Evolutionary conservation across 2,329 filamentous ascomycete species (phyloP), one percentile per base, ranked within the genome.

Genomic region (Botrytis tulipae): DNA sequence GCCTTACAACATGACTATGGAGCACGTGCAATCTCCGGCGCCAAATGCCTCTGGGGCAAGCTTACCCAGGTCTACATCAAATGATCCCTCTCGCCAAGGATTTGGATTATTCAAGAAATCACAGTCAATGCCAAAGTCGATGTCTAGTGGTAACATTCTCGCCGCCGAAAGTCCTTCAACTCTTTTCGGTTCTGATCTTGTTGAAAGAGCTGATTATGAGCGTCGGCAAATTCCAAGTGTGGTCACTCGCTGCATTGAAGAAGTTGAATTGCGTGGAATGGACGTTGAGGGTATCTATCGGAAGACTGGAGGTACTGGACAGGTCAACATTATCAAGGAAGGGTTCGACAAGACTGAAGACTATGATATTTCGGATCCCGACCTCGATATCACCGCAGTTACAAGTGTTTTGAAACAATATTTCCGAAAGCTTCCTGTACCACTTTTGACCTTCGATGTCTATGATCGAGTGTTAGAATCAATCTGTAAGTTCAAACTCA

Each of bases 321-420:
- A 97, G 82, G 92, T 97, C 81, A 97, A 97, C 82, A 87, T 89
- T 79, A 93, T 99, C 78, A 93, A 95, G 80, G 93, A 95, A 77
- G 94, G 95, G 20, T 98, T 99, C 81, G 95, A 98, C 82, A 92
- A 91, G 82, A 91, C 89, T 74, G 89, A 92, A 76, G 93, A 95
- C 80, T 96, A 90, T 81, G 95, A 98, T 81, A 97, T 99, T 73
- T 97, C 94, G 4, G 96, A 98, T 79, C 93, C 94, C 0, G 92
- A 94, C 77, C 87, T 98, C 72, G 96, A 99, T 82, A 98, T 99
- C 76, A 97, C 97, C 73, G 94, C 96, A 20, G 94, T 99, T 73
- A 98, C 96, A 2, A 97, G 94, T 80, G 93, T 95, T 32, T 84
- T 99, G 79, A 99, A 99, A 85, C 95, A 98, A 82, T 99, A 98